A percentile compares a stretch with the other conserved stretches of the same genome.
Evolutionary conservation across 495 filamentous ascomycete genomes (phyloP).

Genomic region (Lasiosphaeris hirsuta): DNA sequence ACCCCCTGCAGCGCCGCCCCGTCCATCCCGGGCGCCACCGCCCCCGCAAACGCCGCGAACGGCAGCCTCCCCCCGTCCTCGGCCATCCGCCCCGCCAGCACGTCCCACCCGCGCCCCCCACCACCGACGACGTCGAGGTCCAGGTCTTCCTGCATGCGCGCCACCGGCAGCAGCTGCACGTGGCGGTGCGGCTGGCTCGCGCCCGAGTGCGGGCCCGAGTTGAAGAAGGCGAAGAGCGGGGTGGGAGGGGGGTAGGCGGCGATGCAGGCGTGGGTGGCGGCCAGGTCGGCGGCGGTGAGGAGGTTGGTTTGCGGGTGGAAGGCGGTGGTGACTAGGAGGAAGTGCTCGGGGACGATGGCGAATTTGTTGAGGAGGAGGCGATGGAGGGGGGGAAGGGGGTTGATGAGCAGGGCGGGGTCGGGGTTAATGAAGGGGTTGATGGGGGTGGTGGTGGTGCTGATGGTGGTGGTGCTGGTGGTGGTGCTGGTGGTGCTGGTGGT

Average conservation of each 20-base stretch:
- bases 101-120: conserved; percentile 39
- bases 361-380: conserved; percentile 77
- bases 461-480: background rate
- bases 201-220: conserved; percentile 72
- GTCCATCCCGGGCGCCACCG: conserved; percentile 16
- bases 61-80: conserved; percentile 31
- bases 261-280: conserved; percentile 62
- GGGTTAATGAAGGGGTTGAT: conserved; percentile 73
- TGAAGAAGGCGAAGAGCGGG: conserved; percentile 76
- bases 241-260: conserved; percentile 49
- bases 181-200: conserved; percentile 79
- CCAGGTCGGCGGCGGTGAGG: conserved; percentile 63
- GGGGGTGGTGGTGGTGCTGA: too few species aligned
- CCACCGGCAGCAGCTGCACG: conserved; percentile 71
- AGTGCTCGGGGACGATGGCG: conserved; percentile 74
- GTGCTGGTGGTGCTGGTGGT: conserved; percentile 27
- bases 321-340: conserved; percentile 67
- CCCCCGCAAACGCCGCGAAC: conserved; percentile 22
- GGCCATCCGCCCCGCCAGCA: conserved; percentile 52
- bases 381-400: conserved; percentile 55
- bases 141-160: conserved; percentile 58
- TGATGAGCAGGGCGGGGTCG: conserved; percentile 57
- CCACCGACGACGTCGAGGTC: too few species aligned
- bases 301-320: conserved; percentile 68
- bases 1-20: conserved; percentile 25